Evolutionary conservation across 257 asterid genomes (phyloP).

Genomic region (Ilex asprella): DNA sequence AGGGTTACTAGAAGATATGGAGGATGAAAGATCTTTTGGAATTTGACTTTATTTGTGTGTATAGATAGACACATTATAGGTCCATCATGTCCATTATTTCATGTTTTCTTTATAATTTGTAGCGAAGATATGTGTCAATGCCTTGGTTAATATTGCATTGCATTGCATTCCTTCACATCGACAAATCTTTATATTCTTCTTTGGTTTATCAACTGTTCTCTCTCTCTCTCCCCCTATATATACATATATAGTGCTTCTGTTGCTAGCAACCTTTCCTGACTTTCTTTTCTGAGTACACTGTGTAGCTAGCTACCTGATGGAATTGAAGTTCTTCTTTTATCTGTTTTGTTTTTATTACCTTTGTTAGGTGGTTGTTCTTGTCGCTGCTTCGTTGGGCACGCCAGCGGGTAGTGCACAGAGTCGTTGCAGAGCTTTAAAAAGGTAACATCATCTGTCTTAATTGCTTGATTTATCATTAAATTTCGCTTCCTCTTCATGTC

Average conservation of each 20-base stretch:
- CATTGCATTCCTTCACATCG: not conserved
- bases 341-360: constrained; percentile 31
- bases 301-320: constrained; percentile 10
- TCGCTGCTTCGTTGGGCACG: constrained; percentile 38
- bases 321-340: constrained; percentile 6
- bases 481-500: constrained; percentile 5
- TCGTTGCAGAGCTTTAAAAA: constrained; percentile 34
- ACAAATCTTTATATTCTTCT: too few species aligned
- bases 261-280: not conserved
- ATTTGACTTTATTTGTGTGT: not conserved
- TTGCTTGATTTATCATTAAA: constrained; percentile 22
- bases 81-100: constrained; percentile 17
- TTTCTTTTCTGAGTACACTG: not conserved
- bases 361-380: constrained; percentile 43
- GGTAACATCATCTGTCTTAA: constrained; percentile 25
- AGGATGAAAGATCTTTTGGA: not conserved
- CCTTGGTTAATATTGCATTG: not conserved
- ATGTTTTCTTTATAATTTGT: constrained; percentile 19
- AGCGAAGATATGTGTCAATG: constrained; percentile 5
- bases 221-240: not conserved
- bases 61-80: constrained; percentile 22
- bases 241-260: not conserved
- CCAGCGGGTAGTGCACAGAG: constrained; percentile 24
- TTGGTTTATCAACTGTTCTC: too few species aligned
- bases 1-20: too few species aligned